These are phyloP conservation scores for Moesziomyces sp. DNA, from an alignment of 1,284 basidiomycete species.

Conservation along the genomic window DNA sequence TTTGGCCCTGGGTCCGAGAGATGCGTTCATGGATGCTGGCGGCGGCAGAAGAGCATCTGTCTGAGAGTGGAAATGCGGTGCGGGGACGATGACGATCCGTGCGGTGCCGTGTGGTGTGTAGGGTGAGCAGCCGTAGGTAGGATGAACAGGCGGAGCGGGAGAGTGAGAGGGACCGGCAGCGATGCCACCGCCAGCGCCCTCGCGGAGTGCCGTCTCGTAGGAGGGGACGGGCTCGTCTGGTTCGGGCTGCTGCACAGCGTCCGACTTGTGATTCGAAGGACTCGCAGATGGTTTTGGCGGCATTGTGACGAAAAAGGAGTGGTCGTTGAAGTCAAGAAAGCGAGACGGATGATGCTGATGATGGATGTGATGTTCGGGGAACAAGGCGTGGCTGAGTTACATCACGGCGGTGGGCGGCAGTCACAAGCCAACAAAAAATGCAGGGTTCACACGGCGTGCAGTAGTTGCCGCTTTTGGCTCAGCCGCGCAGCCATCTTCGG, in stretches of 20 bases:
- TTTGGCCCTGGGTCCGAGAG: constrained; percentile 15
- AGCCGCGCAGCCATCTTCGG: too few species aligned
- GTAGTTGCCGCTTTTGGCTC: not conserved
- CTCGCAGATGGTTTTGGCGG: constrained; percentile 5
- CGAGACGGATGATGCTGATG: too few species aligned
- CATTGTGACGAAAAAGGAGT: not conserved
- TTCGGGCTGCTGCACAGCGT: constrained; percentile 1
- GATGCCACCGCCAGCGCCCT: constrained; percentile 34
- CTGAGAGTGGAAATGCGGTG: constrained; percentile 17
- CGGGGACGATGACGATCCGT: constrained; percentile 37
- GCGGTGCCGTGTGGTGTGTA: constrained; percentile 38
- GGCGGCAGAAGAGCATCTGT: constrained; percentile 19
- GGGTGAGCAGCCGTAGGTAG: constrained; percentile 35
- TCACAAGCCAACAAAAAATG: not conserved
- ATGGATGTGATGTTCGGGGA: not conserved
- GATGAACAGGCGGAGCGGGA: constrained; percentile 4
- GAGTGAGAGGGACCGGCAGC: constrained; percentile 20
- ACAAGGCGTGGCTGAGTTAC: not conserved
- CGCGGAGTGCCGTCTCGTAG: constrained; percentile 42
- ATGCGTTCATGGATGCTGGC: constrained; percentile 11
- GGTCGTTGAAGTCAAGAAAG: not conserved
- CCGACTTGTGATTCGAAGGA: not conserved
- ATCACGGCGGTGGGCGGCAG: not conserved
- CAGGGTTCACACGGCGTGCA: not conserved
- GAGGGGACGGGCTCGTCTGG: constrained; percentile 43